These are phyloP conservation scores for Trichophyton schoenleinii DNA, from an alignment of 2,329 filamentous ascomycete species.

Conservation along the genomic window DNA sequence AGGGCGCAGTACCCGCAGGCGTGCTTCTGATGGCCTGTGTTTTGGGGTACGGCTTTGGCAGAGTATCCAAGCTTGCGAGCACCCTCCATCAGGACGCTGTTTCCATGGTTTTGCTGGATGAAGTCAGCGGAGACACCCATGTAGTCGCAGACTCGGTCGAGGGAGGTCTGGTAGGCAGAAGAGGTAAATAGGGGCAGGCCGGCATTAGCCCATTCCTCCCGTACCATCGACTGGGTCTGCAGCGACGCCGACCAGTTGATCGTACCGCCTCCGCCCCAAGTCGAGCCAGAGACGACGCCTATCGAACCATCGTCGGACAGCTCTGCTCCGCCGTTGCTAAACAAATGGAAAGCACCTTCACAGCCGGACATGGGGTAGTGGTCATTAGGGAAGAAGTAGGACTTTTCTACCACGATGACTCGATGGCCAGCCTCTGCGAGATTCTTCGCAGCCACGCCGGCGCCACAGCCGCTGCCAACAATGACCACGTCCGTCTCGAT, in stretches of 20 bases:
- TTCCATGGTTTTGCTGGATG: constrained; percentile 61
- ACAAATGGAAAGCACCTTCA: constrained; percentile 51
- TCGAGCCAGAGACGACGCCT: constrained; percentile 53
- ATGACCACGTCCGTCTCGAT: constrained; percentile 73
- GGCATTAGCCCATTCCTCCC: constrained; percentile 63
- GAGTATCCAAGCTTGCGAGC: constrained; percentile 59
- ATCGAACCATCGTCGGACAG: constrained; percentile 46
- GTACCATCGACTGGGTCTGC: constrained; percentile 61
- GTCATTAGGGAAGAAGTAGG: constrained; percentile 59
- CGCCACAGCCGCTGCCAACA: constrained; percentile 77
- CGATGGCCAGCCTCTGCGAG: constrained; percentile 61
- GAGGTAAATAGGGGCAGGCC: constrained; percentile 64
- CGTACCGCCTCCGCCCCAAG: constrained; percentile 77
- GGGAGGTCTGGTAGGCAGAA: constrained; percentile 58
- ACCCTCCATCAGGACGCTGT: constrained; percentile 61
- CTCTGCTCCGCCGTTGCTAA: constrained; percentile 52
- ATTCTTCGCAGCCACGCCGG: constrained; percentile 67
- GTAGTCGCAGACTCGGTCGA: constrained; percentile 64
- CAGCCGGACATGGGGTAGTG: constrained; percentile 62
- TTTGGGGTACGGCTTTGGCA: constrained; percentile 61
- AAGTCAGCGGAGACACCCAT: constrained; percentile 61
- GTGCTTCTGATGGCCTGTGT: constrained; percentile 61
- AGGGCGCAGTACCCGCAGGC: constrained; percentile 56
- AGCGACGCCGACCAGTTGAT: constrained; percentile 67
- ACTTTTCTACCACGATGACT: constrained; percentile 73